These are phyloP conservation scores for Cajanus cajan DNA, from an alignment of 306 rosid species.

Conservation along the genomic window DNA sequence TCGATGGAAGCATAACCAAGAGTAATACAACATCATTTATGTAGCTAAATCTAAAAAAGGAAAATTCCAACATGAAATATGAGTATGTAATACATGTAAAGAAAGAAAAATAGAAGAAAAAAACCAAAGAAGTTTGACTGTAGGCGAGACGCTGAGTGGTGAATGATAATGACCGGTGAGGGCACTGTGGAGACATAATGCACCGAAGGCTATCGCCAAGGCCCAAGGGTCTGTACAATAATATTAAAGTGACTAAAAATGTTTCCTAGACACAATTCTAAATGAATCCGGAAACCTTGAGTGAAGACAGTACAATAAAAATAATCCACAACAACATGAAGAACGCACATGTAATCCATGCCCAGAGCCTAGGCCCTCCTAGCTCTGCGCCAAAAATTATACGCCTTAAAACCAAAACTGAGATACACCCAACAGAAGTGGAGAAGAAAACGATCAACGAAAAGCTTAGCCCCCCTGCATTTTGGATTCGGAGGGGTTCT, in stretches of 20 bases:
- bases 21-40: background rate
- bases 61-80: background rate
- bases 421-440: slow-evolving; percentile 78
- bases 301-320: slow-evolving; percentile 80
- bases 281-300: slow-evolving; percentile 71
- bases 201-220: background rate
- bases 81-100: background rate
- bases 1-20: background rate
- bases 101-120: background rate
- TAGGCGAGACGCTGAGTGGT: background rate
- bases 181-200: background rate
- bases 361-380: slow-evolving; percentile 96
- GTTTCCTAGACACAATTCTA: slow-evolving; percentile 29
- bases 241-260: background rate
- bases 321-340: slow-evolving; percentile 81
- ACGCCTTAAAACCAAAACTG: slow-evolving; percentile 78
- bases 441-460: slow-evolving; percentile 74
- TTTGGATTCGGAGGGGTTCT: slow-evolving; percentile 68
- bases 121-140: background rate
- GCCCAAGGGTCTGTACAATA: background rate
- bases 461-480: slow-evolving; percentile 88
- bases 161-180: background rate
- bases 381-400: slow-evolving; percentile 81
- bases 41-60: background rate
- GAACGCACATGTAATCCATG: slow-evolving; percentile 68